Conservation (phyloP, 345 rosid genomes). For the Rhodamnia argentea region DNA sequence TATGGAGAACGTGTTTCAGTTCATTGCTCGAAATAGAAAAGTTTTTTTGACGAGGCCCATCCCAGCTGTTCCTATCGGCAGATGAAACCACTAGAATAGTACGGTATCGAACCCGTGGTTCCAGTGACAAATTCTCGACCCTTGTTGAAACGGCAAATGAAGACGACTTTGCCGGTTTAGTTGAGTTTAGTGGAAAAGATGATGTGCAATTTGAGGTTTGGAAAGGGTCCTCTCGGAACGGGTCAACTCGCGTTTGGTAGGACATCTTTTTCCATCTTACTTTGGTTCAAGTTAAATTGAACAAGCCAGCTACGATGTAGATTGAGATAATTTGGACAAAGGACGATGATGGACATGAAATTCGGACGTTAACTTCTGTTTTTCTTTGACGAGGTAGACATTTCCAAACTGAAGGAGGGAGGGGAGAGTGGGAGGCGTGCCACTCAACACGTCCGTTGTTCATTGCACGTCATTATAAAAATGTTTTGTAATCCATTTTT, state of each 20-base stretch:
- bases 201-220: neutral
- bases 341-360: neutral
- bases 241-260: neutral
- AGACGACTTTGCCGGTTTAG: neutral
- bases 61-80: neutral
- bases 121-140: neutral
- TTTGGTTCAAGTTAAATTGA: neutral
- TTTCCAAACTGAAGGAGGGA: neutral
- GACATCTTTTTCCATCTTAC: neutral
- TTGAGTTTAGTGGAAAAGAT: neutral
- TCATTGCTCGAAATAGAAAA: neutral
- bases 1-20: neutral
- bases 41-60: neutral
- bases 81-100: neutral
- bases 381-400: neutral
- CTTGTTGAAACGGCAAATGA: neutral
- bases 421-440: neutral
- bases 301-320: neutral
- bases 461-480: neutral
- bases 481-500: neutral
- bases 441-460: neutral
- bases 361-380: neutral
- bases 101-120: neutral
- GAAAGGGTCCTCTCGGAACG: neutral
- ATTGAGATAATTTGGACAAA: neutral